Percentiles rank a stretch among this genome's conserved stretches.
Conservation (phyloP, 768 basidiomycete species). For the Tylopilus vinaceipallidus region DNA sequence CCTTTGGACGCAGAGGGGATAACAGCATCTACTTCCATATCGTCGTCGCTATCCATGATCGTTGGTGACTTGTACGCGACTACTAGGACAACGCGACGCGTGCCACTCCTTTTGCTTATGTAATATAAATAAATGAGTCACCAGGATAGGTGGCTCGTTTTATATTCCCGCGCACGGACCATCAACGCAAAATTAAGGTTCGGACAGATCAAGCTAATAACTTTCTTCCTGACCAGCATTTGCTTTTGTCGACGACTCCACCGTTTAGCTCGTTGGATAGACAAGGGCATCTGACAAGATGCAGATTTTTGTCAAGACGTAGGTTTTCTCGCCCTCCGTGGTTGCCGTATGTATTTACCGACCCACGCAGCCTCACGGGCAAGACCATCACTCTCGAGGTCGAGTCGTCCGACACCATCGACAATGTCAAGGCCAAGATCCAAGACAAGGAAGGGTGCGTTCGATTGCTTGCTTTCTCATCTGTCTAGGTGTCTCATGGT, state of each 20-base stretch:
- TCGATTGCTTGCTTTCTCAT: neutral
- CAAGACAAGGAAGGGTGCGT: constrained; percentile 94
- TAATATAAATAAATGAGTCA: constrained; percentile 15
- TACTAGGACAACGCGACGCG: constrained; percentile 25
- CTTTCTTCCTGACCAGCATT: constrained; percentile 23
- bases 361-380: constrained; percentile 78
- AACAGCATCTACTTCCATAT: constrained; percentile 44
- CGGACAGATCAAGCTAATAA: constrained; percentile 10
- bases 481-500: constrained; percentile 2
- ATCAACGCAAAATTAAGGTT: constrained; percentile 39
- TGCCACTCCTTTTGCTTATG: constrained; percentile 1
- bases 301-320: constrained; percentile 99
- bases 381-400: constrained; percentile 99
- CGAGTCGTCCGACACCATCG: constrained; percentile 95
- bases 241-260: constrained; percentile 94
- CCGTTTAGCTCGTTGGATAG: constrained; percentile 87
- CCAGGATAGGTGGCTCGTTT: neutral
- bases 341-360: constrained; percentile 2
- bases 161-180: constrained; percentile 40
- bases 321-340: constrained; percentile 29
- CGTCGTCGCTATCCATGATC: constrained; percentile 57
- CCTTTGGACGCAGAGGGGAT: constrained; percentile 47
- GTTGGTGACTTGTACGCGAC: neutral
- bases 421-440: constrained; percentile 97
- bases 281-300: constrained; percentile 75